These are phyloP conservation scores for Allomyces macrogynus DNA, from an alignment of 192 early-diverging fungal genomes.

Conservation along the genomic window DNA sequence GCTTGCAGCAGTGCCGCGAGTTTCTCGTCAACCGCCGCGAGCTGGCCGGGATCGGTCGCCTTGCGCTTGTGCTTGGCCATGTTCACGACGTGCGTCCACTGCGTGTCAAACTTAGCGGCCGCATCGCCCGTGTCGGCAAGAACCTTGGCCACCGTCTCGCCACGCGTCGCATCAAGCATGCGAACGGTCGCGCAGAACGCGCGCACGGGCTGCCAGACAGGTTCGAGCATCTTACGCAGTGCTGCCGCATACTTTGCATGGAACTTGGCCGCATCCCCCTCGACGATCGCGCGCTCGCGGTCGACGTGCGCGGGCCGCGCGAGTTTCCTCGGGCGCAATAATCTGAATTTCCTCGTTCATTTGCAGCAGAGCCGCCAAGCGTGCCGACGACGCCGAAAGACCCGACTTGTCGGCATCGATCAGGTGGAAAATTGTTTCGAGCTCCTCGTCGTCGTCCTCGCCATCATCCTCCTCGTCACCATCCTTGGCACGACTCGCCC, in stretches of 20 bases:
- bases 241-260: neutral
- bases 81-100: neutral
- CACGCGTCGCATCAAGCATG: neutral
- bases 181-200: neutral
- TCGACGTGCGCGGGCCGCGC: neutral
- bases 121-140: neutral
- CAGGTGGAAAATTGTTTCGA: neutral
- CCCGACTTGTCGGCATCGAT: neutral
- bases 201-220: neutral
- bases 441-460: neutral
- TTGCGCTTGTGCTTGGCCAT: neutral
- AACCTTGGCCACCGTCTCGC: neutral
- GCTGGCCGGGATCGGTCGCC: neutral
- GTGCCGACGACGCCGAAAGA: neutral
- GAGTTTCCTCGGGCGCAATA: neutral
- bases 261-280: neutral
- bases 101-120: neutral
- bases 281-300: neutral
- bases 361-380: neutral
- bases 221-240: neutral
- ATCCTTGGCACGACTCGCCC: neutral
- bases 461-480: neutral
- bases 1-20: neutral
- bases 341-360: neutral
- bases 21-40: neutral